Evolutionary conservation across 768 basidiomycete species (phyloP).

Genomic region (Cystoderma amianthinum): DNA sequence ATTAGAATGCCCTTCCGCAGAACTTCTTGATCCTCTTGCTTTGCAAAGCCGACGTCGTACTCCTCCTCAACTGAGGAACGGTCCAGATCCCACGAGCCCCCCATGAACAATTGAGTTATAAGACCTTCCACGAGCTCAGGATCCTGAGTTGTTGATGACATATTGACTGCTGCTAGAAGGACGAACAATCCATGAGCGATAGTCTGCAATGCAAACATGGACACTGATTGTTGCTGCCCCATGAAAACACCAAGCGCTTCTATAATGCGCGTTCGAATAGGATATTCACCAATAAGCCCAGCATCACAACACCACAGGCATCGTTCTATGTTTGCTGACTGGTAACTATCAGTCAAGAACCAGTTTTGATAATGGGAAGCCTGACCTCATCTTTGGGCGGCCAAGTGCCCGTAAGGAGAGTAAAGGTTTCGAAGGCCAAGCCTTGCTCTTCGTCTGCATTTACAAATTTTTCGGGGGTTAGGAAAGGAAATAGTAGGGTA

Average conservation of each 20-base stretch:
- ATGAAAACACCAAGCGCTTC: slow-evolving; percentile 40
- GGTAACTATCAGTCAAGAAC: slow-evolving; percentile 1
- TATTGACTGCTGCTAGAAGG: slow-evolving; percentile 29
- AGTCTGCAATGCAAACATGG: slow-evolving; percentile 40
- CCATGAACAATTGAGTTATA: slow-evolving; percentile 35
- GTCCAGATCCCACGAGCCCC: slow-evolving; percentile 43
- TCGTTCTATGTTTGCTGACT: slow-evolving; percentile 47
- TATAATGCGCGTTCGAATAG: slow-evolving; percentile 42
- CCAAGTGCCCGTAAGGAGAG: slow-evolving; percentile 53
- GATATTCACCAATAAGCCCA: slow-evolving; percentile 32
- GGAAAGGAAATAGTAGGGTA: slow-evolving; percentile 50
- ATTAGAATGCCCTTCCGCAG: slow-evolving; percentile 31
- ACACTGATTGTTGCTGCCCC: slow-evolving; percentile 30
- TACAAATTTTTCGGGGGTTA: slow-evolving; percentile 24
- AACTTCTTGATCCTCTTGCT: slow-evolving; percentile 23
- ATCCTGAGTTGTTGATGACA: slow-evolving; percentile 20
- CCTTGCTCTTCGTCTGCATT: slow-evolving; percentile 44
- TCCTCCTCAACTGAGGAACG: slow-evolving; percentile 38
- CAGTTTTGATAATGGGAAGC: neutral
- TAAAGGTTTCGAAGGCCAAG: slow-evolving; percentile 55
- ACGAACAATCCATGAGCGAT: slow-evolving; percentile 46
- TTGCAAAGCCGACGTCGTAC: slow-evolving; percentile 34
- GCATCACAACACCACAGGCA: slow-evolving; percentile 70
- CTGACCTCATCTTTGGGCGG: slow-evolving; percentile 47
- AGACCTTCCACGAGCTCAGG: slow-evolving; percentile 29